phyloP scores from a whole-genome alignment of 169 alveolate species.

The Cryptosporidium meleagridis region DNA sequence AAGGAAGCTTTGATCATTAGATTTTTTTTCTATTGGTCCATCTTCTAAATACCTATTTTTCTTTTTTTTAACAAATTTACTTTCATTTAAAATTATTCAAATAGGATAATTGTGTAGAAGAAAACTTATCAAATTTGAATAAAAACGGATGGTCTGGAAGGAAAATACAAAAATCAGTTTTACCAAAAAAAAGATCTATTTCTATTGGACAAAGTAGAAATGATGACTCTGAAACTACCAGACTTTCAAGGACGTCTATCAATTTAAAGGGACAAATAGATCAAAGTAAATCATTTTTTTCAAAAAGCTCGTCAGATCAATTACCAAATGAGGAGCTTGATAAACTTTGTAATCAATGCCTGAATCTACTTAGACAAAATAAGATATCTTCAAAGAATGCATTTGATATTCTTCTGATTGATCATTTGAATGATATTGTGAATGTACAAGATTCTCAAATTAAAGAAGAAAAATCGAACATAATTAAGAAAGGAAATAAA shows the following conservation, averaged over 20 bases:
- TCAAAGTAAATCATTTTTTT: neutral
- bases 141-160: neutral
- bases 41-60: too few species aligned
- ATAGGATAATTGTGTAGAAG: neutral
- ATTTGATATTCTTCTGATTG: constrained; percentile 85
- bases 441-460: constrained; percentile 22
- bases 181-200: constrained; percentile 20
- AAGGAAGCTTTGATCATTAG: neutral
- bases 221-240: neutral
- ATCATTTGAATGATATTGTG: constrained; percentile 86
- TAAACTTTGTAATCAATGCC: constrained; percentile 55
- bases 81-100: too few species aligned
- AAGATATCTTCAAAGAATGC: constrained; percentile 86
- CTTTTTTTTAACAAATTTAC: neutral
- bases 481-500: neutral
- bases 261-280: constrained; percentile 31
- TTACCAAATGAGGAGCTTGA: constrained; percentile 11
- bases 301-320: constrained; percentile 7
- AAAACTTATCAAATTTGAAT: neutral
- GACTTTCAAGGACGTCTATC: constrained; percentile 35
- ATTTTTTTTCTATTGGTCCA: too few species aligned
- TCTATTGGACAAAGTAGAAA: neutral
- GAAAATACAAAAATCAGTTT: neutral
- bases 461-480: neutral
- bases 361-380: constrained; percentile 75